Conservation (phyloP, 768 basidiomycete genomes). For the Tylopilus cervinicoccineus region DNA sequence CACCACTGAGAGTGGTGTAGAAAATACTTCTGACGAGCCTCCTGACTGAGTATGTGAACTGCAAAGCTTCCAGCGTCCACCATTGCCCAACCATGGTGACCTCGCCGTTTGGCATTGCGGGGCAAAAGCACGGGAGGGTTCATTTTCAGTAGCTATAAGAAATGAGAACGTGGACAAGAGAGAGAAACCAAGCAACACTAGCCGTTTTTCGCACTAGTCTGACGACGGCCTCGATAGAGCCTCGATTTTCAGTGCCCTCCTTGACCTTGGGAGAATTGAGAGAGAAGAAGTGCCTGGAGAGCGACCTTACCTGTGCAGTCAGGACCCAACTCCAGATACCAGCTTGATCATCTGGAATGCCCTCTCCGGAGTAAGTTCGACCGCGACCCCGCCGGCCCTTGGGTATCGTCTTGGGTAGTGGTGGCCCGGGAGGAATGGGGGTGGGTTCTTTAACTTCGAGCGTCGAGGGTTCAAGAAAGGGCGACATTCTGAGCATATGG, state of each 20-base stretch:
- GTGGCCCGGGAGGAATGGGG: constrained; percentile 50
- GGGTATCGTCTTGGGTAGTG: constrained; percentile 51
- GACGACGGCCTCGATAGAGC: constrained; percentile 72
- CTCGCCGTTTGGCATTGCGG: constrained; percentile 56
- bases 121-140: constrained; percentile 59
- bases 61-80: constrained; percentile 79
- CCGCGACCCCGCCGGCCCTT: constrained; percentile 66
- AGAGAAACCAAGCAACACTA: constrained; percentile 26
- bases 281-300: no score
- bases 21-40: constrained; percentile 69
- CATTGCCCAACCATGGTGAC: constrained; percentile 78
- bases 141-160: constrained; percentile 50
- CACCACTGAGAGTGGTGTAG: constrained; percentile 29
- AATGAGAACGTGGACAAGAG: constrained; percentile 8
- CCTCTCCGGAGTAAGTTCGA: constrained; percentile 63
- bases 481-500: constrained; percentile 52
- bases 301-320: constrained; percentile 56
- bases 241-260: constrained; percentile 77
- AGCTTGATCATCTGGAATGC: constrained; percentile 44
- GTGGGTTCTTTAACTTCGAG: constrained; percentile 54
- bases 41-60: constrained; percentile 68
- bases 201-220: constrained; percentile 68
- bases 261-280: constrained; percentile 53
- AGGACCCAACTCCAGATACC: constrained; percentile 79
- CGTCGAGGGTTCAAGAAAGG: constrained; percentile 60